Base-by-base conservation (phyloP, 2,329 filamentous ascomycete species). In the Penicillium vulpinum region DNA sequence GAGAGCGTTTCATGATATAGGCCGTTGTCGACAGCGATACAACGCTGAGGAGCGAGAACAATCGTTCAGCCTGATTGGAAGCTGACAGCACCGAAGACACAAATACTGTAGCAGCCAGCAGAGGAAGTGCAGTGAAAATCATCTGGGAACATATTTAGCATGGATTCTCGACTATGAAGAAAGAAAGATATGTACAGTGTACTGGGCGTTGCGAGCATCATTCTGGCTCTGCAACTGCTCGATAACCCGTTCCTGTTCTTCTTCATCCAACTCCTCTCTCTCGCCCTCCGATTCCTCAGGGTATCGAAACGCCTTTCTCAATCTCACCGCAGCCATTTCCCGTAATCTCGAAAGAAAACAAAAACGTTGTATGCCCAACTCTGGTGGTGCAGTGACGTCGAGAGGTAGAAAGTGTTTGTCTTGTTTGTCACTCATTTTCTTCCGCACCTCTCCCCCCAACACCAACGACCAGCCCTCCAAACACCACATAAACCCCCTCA, bases 301-400 rank as follows among this genome's bases (percentile, higher is more conserved):
- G 75, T 93, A 94, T 59, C 83, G 84, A 75, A 95, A 94, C 9
- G 89, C 88, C 67, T 84, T 88, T 67, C 92, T 87, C 43, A 94
- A 78, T 61, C 89, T 86, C 51, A 89, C 78, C 39, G 82, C 75
- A 54, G 79, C 77, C 80, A 82, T 66, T 40, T 36, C 21, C 18
- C 10, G 21, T 22, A 24, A 29, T 24, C 31, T 26, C 8, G 26
- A 44, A 43, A 43, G 47, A 50, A 51, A 13, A 15, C 1, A 26
- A 24, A 31, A 24, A 62, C 57, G 45, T 40, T 24, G 35, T 21
- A 24, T 18, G 0, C 15, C 15, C 10, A 36, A 1, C 15, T 29
- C 13, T 40, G 28, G 26, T 5, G 29, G 39, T 29, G 41, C 36
- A 22, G 44, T 54, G 57, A 60, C 49, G 57, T 55, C 45, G 35